Evolutionary conservation across 169 alveolate genomes (phyloP), one percentile per base, ranked within the genome.

Genomic region (Babesia ovata): DNA sequence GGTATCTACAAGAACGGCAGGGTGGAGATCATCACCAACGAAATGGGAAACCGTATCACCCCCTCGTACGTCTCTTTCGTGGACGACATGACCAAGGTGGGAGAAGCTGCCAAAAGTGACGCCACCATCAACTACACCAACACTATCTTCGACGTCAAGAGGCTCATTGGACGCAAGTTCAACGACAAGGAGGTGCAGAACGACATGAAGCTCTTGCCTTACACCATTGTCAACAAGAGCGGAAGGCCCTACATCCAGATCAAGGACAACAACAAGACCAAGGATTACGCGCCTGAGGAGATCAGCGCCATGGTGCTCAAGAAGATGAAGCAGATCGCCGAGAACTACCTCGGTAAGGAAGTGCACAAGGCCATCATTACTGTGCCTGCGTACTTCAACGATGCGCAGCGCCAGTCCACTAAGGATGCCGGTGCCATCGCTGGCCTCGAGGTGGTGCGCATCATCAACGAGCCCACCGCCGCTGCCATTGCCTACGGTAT

Each of bases 401-500:
- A 98, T 88, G 98, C 99, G 4, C 99, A 98, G 91, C 95, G 99
- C 75, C 98, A 97, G 91, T 98, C 99, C 46, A 98, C 99, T 50
- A 97, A 97, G 95, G 99, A 97, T 62, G 99, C 99, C 24, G 99
- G 99, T 39, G 91, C 98, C 65, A 96, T 98, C 76, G 97, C 99
- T n/a, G 99, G 99, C 12, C 84, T 98, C 66, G 96, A 96, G 66
- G 99, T 98, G 49, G 87, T 97, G 42, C 96, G 99, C 70, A 97
- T 98, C 79, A 94, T 98, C 77, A 98, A 98, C 87, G 99, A 98
- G 79, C 99, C 99, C 73, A 97, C 99, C 11, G 99, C 99, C 22
- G 99, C 99, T 22, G 99, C 99, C 39, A 95, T 98, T 71, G 99
- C 99, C 49, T 98, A 97, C 74, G 99, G 99, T 33, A 90, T 98